phyloP scores from a whole-genome alignment of 257 asterid genomes.

The Petunia secreta region DNA sequence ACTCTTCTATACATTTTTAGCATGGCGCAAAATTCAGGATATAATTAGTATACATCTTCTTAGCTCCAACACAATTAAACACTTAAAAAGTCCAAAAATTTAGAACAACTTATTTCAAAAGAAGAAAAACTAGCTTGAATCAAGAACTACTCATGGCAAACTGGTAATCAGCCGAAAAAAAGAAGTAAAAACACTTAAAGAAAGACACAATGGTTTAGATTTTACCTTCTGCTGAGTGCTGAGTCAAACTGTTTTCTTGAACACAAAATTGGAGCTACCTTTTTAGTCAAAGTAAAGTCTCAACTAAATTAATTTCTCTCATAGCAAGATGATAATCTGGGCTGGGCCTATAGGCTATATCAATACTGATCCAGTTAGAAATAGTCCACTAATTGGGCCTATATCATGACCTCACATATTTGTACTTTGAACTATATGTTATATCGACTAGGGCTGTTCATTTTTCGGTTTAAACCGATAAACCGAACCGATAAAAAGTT shows the following conservation, averaged over 20 bases:
- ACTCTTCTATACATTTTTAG: not conserved
- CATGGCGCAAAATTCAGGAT: not conserved
- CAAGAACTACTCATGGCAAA: not conserved
- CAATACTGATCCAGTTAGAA: too few relatives aligned
- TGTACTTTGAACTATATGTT: too few relatives aligned
- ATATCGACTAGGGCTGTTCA: too few relatives aligned
- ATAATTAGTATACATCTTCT: not conserved
- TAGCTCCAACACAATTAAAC: not conserved
- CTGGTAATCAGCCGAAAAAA: not conserved
- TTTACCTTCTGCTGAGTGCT: slow-evolving; percentile 5
- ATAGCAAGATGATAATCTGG: too few relatives aligned
- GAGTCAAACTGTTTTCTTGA: too few relatives aligned
- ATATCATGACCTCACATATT: too few relatives aligned
- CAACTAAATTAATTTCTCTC: too few relatives aligned
- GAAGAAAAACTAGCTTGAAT: not conserved
- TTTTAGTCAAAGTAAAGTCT: too few relatives aligned
- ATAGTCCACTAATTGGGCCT: slow-evolving; percentile 10
- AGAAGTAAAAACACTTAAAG: not conserved
- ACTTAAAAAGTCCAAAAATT: too few relatives aligned
- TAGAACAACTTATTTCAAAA: not conserved
- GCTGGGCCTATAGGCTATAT: not conserved
- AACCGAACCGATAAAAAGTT: too few relatives aligned
- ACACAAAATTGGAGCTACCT: not conserved
- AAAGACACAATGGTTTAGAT: not conserved
- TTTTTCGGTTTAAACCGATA: too few relatives aligned